phyloP scores from a whole-genome alignment of 805 yeast genomes.

The Starmerella sp. region DNA sequence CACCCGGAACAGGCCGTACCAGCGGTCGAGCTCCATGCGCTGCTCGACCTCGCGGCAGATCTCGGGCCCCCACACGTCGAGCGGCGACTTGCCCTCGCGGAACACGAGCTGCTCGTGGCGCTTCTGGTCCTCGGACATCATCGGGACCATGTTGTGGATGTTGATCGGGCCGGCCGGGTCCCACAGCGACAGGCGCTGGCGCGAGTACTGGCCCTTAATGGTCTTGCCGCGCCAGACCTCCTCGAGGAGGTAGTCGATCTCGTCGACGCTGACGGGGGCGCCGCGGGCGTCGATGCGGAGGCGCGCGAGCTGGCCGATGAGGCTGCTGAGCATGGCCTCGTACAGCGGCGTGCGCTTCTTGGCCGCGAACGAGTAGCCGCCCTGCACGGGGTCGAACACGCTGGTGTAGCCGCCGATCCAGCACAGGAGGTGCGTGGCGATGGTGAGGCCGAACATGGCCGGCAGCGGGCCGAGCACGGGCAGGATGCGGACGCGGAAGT shows the following conservation, averaged over 20 bases:
- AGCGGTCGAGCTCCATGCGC: constrained; percentile 64
- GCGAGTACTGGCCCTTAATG: constrained; percentile 71
- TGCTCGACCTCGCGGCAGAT: constrained; percentile 44
- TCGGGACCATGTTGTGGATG: constrained; percentile 68
- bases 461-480: constrained; percentile 98
- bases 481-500: constrained; percentile 84
- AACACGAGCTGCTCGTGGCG: constrained; percentile 67
- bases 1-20: constrained; percentile 50
- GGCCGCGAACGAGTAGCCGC: constrained; percentile 75
- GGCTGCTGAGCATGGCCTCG: constrained; percentile 68
- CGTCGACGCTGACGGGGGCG: constrained; percentile 52
- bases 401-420: constrained; percentile 70
- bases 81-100: constrained; percentile 50
- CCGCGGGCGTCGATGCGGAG: constrained; percentile 57
- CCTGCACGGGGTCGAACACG: constrained; percentile 32
- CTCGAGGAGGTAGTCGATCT: constrained; percentile 73
- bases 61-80: constrained; percentile 52
- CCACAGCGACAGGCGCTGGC: constrained; percentile 79
- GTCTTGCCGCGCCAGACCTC: constrained; percentile 91
- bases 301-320: constrained; percentile 80
- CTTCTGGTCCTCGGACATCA: constrained; percentile 81
- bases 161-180: constrained; percentile 51
- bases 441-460: constrained; percentile 83
- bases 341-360: constrained; percentile 76
- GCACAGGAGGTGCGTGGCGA: constrained; percentile 75